Evolutionary conservation across 345 rosid genomes (phyloP).

Genomic region (Rhodamnia argentea): DNA sequence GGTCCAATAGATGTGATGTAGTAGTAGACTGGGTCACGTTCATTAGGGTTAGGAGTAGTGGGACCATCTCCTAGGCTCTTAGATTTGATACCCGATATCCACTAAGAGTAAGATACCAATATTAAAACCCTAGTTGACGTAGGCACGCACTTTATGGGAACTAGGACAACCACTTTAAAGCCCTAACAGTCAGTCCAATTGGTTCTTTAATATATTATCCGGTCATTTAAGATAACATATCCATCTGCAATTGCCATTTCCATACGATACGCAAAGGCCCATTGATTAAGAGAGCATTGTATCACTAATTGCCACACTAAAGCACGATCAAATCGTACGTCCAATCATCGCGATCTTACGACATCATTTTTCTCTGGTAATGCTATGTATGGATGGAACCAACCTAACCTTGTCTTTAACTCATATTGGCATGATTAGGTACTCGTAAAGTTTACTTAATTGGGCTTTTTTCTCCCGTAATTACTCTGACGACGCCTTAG

Average conservation of each 20-base stretch:
- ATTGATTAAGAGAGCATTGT: neutral
- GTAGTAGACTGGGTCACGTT: too few species aligned
- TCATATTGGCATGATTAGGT: accelerated
- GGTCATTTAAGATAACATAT: too few species aligned
- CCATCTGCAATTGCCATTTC: neutral
- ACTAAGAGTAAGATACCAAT: too few species aligned
- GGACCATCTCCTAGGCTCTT: too few species aligned
- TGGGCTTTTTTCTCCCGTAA: neutral
- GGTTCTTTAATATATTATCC: neutral
- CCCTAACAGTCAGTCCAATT: neutral
- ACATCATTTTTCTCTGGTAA: neutral
- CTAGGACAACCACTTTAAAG: too few species aligned
- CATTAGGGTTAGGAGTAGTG: too few species aligned
- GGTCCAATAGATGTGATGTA: too few species aligned
- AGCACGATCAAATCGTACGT: neutral
- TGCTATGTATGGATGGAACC: neutral
- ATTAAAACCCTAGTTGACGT: too few species aligned
- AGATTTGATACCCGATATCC: too few species aligned
- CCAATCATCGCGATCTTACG: neutral
- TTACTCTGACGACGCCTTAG: accelerated
- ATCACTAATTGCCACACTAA: neutral
- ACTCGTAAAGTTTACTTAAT: neutral
- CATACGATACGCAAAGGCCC: too few species aligned
- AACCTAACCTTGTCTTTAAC: neutral
- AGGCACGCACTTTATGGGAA: too few species aligned